Evolutionary conservation across 1,139 yeast genomes (phyloP), one percentile per base, ranked within the genome.

Genomic region (Pichia norvegensis): DNA sequence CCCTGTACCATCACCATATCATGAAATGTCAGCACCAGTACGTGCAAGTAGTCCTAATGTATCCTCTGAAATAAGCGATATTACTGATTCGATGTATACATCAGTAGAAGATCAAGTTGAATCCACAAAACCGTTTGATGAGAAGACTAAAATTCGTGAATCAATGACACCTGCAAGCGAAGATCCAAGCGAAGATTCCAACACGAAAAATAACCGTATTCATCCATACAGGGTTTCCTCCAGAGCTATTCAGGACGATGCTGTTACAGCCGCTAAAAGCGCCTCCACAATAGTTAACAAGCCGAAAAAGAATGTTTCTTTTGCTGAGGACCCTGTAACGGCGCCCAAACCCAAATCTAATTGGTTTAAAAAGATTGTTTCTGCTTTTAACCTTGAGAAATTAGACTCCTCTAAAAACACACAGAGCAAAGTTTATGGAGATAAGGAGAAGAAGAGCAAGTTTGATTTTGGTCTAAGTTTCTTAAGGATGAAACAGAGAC

Each of bases 41-140:
- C 31, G 31, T 13, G 4, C 31, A 27, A 13, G 6, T 16, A 33
- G 22, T 33, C 36, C 20, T n/a, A 33, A 19, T 33, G 20, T 20
- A 3, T 27, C 5, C 14, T 27, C 31, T 27, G 31, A 27, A 27
- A 27, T 27, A 27, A 27, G 43, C 19, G 46, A 46, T 13, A 43
- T 39, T 2, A 40, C 42, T 4, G 47, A 44, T 6, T 46, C 51
- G 5, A 29, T 48, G 20, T 48, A 46, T 27, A 48, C 51, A 4
- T 11, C 49, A 1, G 13, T 45, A n/a, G 20, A 33, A 16, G 16
- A 19, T 16, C 36, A 33, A 33, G 9, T 17, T 7, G 13, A 33
- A 33, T 33, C 36, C 4, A 5, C 20, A 33, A 7, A 16, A n/a
- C 11, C 36, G 9, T 33, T 33, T 33, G 36, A 16, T 6, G 9